Evolutionary conservation across 1,284 basidiomycete genomes (phyloP).

Genomic region (Irpex sp.): DNA sequence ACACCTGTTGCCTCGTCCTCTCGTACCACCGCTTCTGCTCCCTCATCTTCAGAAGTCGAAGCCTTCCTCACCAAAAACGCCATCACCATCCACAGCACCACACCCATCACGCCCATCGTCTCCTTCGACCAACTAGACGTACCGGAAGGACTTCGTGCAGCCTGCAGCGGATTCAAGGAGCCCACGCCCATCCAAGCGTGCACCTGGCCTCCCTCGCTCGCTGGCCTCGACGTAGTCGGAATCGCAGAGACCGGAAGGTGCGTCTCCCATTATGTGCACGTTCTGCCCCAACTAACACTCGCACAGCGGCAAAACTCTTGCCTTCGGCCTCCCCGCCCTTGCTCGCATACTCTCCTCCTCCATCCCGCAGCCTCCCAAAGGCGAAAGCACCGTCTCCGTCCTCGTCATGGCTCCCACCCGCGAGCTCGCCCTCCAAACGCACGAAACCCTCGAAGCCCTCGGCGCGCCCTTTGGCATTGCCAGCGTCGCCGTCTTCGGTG

Average conservation of each 20-base stretch:
- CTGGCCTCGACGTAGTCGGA: conserved; percentile 87
- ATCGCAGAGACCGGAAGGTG: conserved; percentile 96
- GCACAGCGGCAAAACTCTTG: conserved; percentile 88
- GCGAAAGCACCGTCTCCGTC: conserved; percentile 53
- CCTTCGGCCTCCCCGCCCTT: conserved; percentile 92
- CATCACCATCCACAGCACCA: conserved; percentile 67
- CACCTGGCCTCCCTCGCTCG: conserved; percentile 88
- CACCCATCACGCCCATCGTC: conserved; percentile 66
- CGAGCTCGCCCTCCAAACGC: conserved; percentile 93
- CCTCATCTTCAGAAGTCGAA: conserved; percentile 42
- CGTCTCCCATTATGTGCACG: not conserved
- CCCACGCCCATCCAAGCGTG: conserved; percentile 97
- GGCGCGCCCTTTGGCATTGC: conserved; percentile 77
- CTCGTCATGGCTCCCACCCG: conserved; percentile 92
- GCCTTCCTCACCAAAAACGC: conserved; percentile 71
- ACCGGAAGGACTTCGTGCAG: conserved; percentile 56
- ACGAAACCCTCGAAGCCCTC: conserved; percentile 78
- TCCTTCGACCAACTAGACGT: conserved; percentile 77
- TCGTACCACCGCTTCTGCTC: conserved; percentile 14
- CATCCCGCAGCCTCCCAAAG: conserved; percentile 28
- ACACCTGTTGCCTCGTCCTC: conserved; percentile 15
- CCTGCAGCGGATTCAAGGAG: conserved; percentile 74
- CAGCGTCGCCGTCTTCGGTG: conserved; percentile 89
- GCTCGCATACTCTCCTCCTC: conserved; percentile 53
- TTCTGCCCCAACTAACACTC: conserved; percentile 4